Percentiles rank a stretch among this genome's conserved stretches.
These are phyloP conservation scores for Diutina scorzettiae DNA, from an alignment of 1,139 yeast species.

Conservation along the genomic window DNA sequence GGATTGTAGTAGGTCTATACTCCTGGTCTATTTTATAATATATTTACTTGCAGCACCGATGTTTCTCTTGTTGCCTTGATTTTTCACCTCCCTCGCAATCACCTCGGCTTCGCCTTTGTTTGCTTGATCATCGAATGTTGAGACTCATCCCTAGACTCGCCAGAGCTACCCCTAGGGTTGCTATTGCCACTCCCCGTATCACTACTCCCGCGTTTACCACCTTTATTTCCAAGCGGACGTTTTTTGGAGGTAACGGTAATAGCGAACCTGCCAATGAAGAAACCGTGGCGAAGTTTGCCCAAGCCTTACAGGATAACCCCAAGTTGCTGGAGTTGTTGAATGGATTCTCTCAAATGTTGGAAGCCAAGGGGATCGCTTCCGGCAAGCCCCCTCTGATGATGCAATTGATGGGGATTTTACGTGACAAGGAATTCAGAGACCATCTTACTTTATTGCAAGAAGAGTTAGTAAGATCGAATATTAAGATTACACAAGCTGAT, in stretches of 20 bases:
- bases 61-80: too few species aligned
- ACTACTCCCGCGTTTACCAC: too few species aligned
- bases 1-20: too few species aligned
- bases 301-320: constrained; percentile 4
- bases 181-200: too few species aligned
- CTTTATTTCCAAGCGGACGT: background rate
- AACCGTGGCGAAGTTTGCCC: constrained; percentile 3
- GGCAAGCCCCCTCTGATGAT: constrained; percentile 1
- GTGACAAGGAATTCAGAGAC: constrained; percentile 2
- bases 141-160: background rate
- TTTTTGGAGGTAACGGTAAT: background rate
- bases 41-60: too few species aligned
- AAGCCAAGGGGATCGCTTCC: background rate
- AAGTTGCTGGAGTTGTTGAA: background rate
- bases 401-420: constrained; percentile 4
- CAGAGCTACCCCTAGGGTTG: too few species aligned
- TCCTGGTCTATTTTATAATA: too few species aligned
- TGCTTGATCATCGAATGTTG: too few species aligned
- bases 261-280: background rate
- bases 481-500: constrained; percentile 2
- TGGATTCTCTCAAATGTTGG: background rate
- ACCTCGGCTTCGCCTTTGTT: too few species aligned
- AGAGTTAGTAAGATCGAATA: background rate
- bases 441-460: constrained; percentile 3
- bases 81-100: too few species aligned